Conservation (phyloP, 345 rosid genomes). For the Noccaea caerulescens region DNA sequence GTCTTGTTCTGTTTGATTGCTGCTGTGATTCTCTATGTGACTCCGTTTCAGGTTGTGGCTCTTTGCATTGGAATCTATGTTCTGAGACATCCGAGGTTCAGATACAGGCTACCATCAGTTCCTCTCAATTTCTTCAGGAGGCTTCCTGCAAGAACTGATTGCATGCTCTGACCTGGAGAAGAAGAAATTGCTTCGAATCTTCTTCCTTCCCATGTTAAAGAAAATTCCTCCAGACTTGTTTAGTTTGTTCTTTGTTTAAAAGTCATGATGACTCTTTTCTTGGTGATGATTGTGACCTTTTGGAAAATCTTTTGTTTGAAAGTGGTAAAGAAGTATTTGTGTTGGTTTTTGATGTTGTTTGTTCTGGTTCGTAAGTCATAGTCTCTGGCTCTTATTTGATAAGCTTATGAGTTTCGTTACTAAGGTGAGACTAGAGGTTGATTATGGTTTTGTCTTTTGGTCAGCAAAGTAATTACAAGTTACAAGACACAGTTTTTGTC, state of each 20-base stretch:
- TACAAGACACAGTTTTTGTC: neutral
- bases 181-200: neutral
- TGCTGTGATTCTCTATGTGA: constrained; percentile 76
- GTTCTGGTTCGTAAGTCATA: constrained; percentile 8
- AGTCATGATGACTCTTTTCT: constrained; percentile 26
- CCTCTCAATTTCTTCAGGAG: constrained; percentile 96
- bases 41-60: constrained; percentile 89
- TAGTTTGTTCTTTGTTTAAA: constrained; percentile 28
- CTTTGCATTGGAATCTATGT: constrained; percentile 69
- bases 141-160: constrained; percentile 91
- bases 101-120: constrained; percentile 83
- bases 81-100: constrained; percentile 90
- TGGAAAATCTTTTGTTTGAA: constrained; percentile 9
- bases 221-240: neutral
- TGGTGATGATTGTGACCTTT: constrained; percentile 27
- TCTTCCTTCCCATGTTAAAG: constrained; percentile 1
- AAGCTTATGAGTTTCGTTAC: neutral
- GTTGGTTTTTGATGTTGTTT: constrained; percentile 13
- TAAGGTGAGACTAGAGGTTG: neutral
- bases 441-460: neutral
- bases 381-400: neutral
- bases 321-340: constrained; percentile 23
- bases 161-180: constrained; percentile 61
- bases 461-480: neutral
- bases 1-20: constrained; percentile 83